phyloP scores from a whole-genome alignment of 148 eudicot genomes.

The Dysphania ambrosioides region DNA sequence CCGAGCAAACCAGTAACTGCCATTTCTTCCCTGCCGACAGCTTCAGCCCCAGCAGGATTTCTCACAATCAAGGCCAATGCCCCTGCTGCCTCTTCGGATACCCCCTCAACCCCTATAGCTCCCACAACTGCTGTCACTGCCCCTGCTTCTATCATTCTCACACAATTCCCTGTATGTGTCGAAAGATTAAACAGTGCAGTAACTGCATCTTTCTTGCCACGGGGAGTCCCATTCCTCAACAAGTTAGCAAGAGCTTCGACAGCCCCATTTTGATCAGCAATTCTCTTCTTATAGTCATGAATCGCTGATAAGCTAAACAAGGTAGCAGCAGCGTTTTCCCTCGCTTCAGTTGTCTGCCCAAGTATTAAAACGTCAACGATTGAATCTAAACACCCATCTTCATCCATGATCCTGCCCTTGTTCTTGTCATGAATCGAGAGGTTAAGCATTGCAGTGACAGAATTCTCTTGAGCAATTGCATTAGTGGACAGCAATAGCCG shows the following conservation, averaged over 20 bases:
- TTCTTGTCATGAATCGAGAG: constrained; percentile 74
- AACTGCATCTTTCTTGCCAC: constrained; percentile 90
- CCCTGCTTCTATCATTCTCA: constrained; percentile 56
- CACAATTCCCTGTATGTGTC: constrained; percentile 56
- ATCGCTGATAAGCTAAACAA: constrained; percentile 86
- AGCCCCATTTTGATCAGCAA: constrained; percentile 61
- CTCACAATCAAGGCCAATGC: constrained; percentile 71
- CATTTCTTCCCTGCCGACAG: constrained; percentile 60
- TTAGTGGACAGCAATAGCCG: constrained; percentile 48
- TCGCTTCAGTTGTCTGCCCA: constrained; percentile 70
- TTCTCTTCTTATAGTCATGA: constrained; percentile 69
- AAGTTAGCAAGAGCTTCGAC: constrained; percentile 58
- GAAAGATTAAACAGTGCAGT: constrained; percentile 76
- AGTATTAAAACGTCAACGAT: constrained; percentile 54
- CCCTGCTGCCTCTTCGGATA: constrained; percentile 85
- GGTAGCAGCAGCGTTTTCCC: constrained; percentile 94
- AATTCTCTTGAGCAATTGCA: constrained; percentile 77
- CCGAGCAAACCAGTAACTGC: constrained; percentile 59
- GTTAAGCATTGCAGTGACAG: constrained; percentile 87
- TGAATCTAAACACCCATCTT: constrained; percentile 58
- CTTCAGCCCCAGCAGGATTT: constrained; percentile 67
- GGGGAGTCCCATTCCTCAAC: constrained; percentile 54
- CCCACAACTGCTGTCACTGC: constrained; percentile 55
- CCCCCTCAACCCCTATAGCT: constrained; percentile 54
- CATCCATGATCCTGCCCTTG: constrained; percentile 60